phyloP scores from a whole-genome alignment of 345 rosid genomes.

The Salix exigua region DNA sequence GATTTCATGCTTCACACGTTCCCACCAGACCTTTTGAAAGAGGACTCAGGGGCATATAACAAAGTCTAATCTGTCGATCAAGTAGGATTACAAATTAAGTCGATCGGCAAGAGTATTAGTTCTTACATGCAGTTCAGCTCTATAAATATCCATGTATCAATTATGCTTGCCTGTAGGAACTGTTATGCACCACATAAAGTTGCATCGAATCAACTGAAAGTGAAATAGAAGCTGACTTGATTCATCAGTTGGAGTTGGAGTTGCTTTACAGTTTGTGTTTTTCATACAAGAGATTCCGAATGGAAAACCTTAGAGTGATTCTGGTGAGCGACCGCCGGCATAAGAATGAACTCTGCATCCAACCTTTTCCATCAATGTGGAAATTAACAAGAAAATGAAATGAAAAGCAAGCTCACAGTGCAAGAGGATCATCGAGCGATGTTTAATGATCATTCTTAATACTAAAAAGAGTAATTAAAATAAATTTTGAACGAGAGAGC shows the following conservation, averaged over 20 bases:
- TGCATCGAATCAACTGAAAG: slow-evolving; percentile 7
- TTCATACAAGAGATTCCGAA: slow-evolving; percentile 5
- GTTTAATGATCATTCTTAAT: too few relatives aligned
- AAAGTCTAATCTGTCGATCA: slow-evolving; percentile 22
- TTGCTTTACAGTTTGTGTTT: not conserved
- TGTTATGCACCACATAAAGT: not conserved
- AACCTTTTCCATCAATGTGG: not conserved
- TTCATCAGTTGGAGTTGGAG: slow-evolving; percentile 7
- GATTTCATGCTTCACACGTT: slow-evolving; percentile 61
- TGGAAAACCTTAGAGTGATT: not conserved
- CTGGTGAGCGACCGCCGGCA: not conserved
- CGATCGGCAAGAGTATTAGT: not conserved
- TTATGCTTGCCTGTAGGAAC: not conserved
- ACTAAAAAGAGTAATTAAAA: too few relatives aligned
- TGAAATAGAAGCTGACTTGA: not conserved
- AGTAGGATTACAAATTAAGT: not conserved
- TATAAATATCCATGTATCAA: not conserved
- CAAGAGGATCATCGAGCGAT: too few relatives aligned
- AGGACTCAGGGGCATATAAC: slow-evolving; percentile 37
- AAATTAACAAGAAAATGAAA: not conserved
- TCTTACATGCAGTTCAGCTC: not conserved
- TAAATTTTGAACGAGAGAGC: too few relatives aligned
- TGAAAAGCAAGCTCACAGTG: too few relatives aligned
- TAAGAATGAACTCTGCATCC: not conserved
- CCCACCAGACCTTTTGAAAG: slow-evolving; percentile 32